Evolutionary conservation across 768 basidiomycete genomes (phyloP).

Genomic region (Candolleomyces efflorescens): DNA sequence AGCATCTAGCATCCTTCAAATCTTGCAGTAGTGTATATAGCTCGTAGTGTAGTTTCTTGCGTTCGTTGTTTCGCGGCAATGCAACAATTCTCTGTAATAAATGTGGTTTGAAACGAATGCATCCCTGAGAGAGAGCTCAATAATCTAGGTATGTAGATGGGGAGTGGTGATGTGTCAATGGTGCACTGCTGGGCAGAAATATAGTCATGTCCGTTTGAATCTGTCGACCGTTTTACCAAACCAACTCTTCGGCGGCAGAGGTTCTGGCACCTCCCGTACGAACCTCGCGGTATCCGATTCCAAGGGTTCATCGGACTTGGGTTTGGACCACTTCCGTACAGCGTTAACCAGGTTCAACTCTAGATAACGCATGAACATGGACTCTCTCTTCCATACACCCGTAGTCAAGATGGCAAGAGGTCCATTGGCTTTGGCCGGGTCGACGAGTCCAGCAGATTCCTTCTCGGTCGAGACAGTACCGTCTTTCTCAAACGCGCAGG

Average conservation of each 20-base stretch:
- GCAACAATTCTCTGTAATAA: too few relatives aligned
- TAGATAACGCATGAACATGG: slow-evolving; percentile 54
- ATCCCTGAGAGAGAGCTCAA: too few relatives aligned
- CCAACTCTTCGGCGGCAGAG: not conserved
- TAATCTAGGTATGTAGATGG: too few relatives aligned
- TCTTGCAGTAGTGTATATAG: too few relatives aligned
- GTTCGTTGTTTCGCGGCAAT: too few relatives aligned
- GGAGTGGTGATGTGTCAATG: too few relatives aligned
- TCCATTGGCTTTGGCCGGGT: slow-evolving; percentile 22
- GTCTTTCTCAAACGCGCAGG: slow-evolving; percentile 22
- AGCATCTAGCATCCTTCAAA: too few relatives aligned
- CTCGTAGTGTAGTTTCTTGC: too few relatives aligned
- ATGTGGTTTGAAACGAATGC: too few relatives aligned
- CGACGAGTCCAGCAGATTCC: slow-evolving; percentile 9
- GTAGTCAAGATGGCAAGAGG: slow-evolving; percentile 71
- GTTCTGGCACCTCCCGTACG: slow-evolving; percentile 22
- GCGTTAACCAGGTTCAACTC: slow-evolving; percentile 49
- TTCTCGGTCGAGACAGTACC: slow-evolving; percentile 23
- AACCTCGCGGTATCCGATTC: slow-evolving; percentile 21
- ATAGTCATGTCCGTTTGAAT: not conserved
- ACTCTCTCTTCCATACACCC: slow-evolving; percentile 65
- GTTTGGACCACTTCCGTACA: slow-evolving; percentile 38
- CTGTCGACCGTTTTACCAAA: not conserved
- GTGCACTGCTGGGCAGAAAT: too few relatives aligned
- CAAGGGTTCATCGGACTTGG: slow-evolving; percentile 16